Evolutionary conservation across 177 flowering plant species (phyloP), one percentile per base, ranked within the genome.

Genomic region (Telopea speciosissima): DNA sequence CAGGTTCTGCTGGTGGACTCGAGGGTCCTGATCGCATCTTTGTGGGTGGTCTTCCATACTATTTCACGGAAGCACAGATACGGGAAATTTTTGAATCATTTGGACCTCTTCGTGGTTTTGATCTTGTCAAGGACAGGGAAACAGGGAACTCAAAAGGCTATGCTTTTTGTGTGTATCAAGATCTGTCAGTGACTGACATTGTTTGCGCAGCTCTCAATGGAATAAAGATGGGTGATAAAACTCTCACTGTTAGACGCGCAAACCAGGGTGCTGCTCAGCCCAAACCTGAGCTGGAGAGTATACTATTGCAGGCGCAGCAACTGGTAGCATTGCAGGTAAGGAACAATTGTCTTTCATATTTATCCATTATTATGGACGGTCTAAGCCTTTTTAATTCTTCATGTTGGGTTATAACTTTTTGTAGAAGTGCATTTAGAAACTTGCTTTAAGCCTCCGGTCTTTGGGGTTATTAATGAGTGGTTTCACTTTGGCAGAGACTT

Each of bases 41-140:
- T 65, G 67, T 65, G 21, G 45, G 67, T 33, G 67, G 67, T 49
- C 44, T 65, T 23, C 64, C 31, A 5, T 62, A 62, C 25, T 62
- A n/a, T 23, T 62, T 62, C 16, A 62, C 64, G 28, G 67, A 65
- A 65, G 67, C 67, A 65, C 67, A 33, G 24, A 16, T 65, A 12
- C n/a, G 52, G 23, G 49, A 65, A 45, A 24, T 65, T n/a, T 49
- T 65, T 1, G 67, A 65, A n/a, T 65, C 67, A 3, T 65, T 65
- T 33, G 67, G 67, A 24, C 67, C 67, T 31, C 45, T 65, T 31
- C 44, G 67, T 12, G 67, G 67, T 14, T 65, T 65, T 23, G 64
- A 62, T 62, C 64, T 62, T 21, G 64, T 62, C 31, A 62, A 62
- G 64, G 67, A 63, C 66, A 63, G 62, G 62, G 62, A 59, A 59